Evolutionary conservation across 1,139 yeast species (phyloP).

Genomic region (Yamadazyma atmosphaerica): DNA sequence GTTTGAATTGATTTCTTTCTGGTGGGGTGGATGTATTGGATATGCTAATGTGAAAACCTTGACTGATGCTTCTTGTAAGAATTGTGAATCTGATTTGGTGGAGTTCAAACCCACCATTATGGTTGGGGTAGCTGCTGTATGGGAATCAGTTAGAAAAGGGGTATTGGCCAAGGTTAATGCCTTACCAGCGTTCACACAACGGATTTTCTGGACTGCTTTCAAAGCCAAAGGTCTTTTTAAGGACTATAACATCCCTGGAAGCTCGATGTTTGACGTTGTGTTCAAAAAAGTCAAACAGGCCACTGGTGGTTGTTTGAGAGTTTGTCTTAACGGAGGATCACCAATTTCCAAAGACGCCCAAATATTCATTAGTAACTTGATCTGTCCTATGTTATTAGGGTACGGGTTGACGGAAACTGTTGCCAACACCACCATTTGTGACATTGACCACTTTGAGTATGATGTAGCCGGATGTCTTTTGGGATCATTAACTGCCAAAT

Average conservation of each 20-base stretch:
- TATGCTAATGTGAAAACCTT: slow-evolving; percentile 93
- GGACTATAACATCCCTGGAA: slow-evolving; percentile 71
- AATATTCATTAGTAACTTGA: slow-evolving; percentile 67
- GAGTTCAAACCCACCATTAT: slow-evolving; percentile 89
- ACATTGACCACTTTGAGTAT: slow-evolving; percentile 62
- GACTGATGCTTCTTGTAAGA: slow-evolving; percentile 75
- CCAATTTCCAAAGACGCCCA: slow-evolving; percentile 89
- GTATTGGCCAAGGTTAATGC: slow-evolving; percentile 72
- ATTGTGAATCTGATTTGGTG: slow-evolving; percentile 85
- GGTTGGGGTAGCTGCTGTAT: slow-evolving; percentile 99
- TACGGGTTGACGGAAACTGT: slow-evolving; percentile 97
- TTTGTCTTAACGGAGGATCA: slow-evolving; percentile 89
- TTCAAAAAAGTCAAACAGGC: slow-evolving; percentile 91
- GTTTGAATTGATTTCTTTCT: slow-evolving; percentile 74
- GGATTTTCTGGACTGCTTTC: slow-evolving; percentile 87
- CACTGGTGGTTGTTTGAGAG: slow-evolving; percentile 85
- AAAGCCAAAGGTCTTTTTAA: slow-evolving; percentile 65
- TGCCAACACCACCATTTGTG: slow-evolving; percentile 78
- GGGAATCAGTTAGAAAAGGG: slow-evolving; percentile 97
- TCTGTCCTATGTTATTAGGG: slow-evolving; percentile 91
- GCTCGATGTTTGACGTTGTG: slow-evolving; percentile 58
- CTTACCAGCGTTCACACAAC: slow-evolving; percentile 69
- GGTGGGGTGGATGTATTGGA: slow-evolving; percentile 91
- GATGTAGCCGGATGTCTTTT: slow-evolving; percentile 83
- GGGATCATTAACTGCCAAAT: slow-evolving; percentile 82